A percentile compares a stretch with the other conserved stretches of the same genome.
Conservation (phyloP, 106 monocot species). For the Alisma plantagoaquatica region DNA sequence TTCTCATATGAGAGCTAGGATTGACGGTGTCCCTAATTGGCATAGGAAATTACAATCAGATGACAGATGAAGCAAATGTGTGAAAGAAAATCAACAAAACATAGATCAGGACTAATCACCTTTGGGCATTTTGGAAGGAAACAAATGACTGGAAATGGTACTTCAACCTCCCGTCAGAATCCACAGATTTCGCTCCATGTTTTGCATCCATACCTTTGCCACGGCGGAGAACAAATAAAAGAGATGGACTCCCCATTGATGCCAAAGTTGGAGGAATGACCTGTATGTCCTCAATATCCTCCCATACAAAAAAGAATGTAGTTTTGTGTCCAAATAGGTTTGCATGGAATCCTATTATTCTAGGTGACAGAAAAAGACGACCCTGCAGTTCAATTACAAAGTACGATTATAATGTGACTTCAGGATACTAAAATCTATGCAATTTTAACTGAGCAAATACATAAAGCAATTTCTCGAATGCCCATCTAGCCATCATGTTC, state of each 20-base stretch:
- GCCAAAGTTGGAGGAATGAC: slow-evolving; percentile 55
- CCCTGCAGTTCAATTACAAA: no score
- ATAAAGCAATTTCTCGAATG: no score
- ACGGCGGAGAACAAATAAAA: slow-evolving; percentile 50
- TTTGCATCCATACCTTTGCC: slow-evolving; percentile 76
- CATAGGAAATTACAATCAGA: no score
- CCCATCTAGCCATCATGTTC: no score
- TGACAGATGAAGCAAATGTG: no score
- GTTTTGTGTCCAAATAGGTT: slow-evolving; percentile 85
- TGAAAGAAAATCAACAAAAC: no score
- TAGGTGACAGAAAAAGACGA: slow-evolving; percentile 79
- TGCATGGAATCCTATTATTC: slow-evolving; percentile 76
- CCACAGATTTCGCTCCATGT: slow-evolving; percentile 62
- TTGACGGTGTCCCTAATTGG: no score
- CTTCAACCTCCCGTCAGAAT: slow-evolving; percentile 59
- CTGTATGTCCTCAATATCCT: slow-evolving; percentile 83
- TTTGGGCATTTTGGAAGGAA: slow-evolving; percentile 60
- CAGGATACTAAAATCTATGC: no score
- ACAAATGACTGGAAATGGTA: slow-evolving; percentile 88
- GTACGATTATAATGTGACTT: no score
- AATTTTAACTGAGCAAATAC: no score
- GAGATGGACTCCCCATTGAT: slow-evolving; percentile 68
- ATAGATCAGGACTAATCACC: no score
- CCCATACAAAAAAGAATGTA: slow-evolving; percentile 89
- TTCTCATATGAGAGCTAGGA: no score